Conservation (phyloP, 805 yeast species). For the Wickerhamiella dianesei region DNA sequence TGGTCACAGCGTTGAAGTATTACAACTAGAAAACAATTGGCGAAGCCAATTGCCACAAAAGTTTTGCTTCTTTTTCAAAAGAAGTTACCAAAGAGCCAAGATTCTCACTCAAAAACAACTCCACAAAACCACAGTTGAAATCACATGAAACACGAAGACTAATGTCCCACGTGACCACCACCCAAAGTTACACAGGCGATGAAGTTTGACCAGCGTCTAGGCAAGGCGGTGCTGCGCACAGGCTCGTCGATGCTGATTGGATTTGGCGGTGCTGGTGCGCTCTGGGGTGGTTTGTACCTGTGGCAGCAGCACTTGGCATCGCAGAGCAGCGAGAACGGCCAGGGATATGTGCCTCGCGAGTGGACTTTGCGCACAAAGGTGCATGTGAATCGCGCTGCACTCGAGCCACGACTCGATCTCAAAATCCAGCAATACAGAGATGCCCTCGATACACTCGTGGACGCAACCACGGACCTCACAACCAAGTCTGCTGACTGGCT, state of each 20-base stretch:
- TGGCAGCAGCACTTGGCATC: conserved; percentile 9
- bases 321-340: neutral
- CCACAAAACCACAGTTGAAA: too few species aligned
- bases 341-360: conserved; percentile 12
- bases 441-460: conserved; percentile 18
- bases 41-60: too few species aligned
- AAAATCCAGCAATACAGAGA: conserved; percentile 13
- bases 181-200: neutral
- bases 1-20: too few species aligned
- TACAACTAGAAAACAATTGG: too few species aligned
- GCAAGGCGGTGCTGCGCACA: conserved; percentile 7
- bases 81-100: too few species aligned
- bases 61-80: too few species aligned
- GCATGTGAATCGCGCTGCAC: conserved; percentile 12
- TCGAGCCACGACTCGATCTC: conserved; percentile 3
- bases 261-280: conserved; percentile 11
- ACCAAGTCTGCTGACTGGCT: conserved; percentile 22
- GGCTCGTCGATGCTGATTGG: conserved; percentile 14
- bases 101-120: too few species aligned
- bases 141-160: too few species aligned
- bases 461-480: conserved; percentile 13
- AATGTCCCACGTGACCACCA: too few species aligned
- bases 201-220: neutral
- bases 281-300: conserved; percentile 11
- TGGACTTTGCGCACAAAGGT: conserved; percentile 16